Base-by-base conservation (phyloP, 208 protist genomes). In the Acanthamoeba divionensis region DNA sequence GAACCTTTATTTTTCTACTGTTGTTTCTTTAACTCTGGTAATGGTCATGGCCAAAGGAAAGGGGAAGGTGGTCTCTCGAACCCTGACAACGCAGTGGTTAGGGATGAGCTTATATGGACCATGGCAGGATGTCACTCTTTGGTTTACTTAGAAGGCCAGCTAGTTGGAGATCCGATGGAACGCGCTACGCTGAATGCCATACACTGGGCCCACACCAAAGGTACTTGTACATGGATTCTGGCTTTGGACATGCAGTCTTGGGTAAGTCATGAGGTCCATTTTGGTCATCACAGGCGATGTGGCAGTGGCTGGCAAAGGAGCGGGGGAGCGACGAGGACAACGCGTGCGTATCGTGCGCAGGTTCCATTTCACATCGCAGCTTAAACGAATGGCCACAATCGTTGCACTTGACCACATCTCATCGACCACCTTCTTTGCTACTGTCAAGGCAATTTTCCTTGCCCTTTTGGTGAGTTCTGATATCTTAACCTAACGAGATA, bases 341-440 rank as follows among this genome's bases (percentile, higher is more conserved):
- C 41, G 63, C 24, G 95, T 97, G 82, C 94, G 92, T 54, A 96
- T 99, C 24, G 71, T 98, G 10, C 91, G 95, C 45, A 95, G 98
- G 52, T 99, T 97, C 88, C 97, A 97, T 10, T 99, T 99, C 90
- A 91, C 96, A 36, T 98, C 98, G 0, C 91, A 95, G 26, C 95
- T 99, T 41, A 97, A 98, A 55, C 95, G 98, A 82, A 99, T 99
- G 98, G 94, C 97, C 0, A 98, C 97, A 63, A 92, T 99, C 60
- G 94, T 97, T 24, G 86, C 87, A 13, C 47, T 93, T 44, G 90
- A 91, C 29, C 26, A 92, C 10, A 93, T 95, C 0, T 55, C 36
- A 21, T 33, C 75, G 6, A 6, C 52, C 12, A 26, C 52, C 41
- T 41, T 87, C 33, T 26, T 85, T 15, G 52, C 38, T 33, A 48